phyloP scores from a whole-genome alignment of 2,329 filamentous ascomycete genomes.

The Phoma herbarum region DNA sequence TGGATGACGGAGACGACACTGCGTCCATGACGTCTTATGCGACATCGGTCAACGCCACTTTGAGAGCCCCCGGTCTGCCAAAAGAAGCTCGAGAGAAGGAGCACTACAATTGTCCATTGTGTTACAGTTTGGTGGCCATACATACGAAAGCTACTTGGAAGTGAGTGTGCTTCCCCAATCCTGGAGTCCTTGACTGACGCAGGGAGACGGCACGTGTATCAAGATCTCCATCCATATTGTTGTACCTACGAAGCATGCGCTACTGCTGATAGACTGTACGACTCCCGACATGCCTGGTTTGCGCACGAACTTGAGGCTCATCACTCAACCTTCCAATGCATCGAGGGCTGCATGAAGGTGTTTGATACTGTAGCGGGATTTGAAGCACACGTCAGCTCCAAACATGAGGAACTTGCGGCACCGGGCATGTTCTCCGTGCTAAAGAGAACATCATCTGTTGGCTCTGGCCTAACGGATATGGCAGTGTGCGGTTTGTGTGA shows the following conservation, averaged over 20 bases:
- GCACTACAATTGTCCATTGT: constrained; percentile 46
- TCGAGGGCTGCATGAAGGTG: constrained; percentile 4
- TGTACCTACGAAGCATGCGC: constrained; percentile 36
- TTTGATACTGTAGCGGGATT: neutral
- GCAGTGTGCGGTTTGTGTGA: constrained; percentile 22
- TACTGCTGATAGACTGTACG: constrained; percentile 33
- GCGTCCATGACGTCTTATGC: constrained; percentile 43
- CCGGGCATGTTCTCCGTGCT: neutral
- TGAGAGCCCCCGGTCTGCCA: constrained; percentile 37
- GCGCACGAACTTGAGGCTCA: constrained; percentile 36
- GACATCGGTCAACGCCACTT: constrained; percentile 29
- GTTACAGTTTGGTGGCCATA: constrained; percentile 36
- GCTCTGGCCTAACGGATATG: neutral
- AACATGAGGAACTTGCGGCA: neutral
- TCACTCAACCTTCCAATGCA: constrained; percentile 29
- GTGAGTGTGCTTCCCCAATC: constrained; percentile 15
- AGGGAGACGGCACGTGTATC: constrained; percentile 32
- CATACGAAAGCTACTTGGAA: constrained; percentile 31
- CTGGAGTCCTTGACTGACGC: neutral
- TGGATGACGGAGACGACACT: constrained; percentile 28
- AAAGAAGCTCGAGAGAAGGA: constrained; percentile 30
- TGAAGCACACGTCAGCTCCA: neutral
- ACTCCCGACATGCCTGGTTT: constrained; percentile 34
- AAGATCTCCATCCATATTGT: constrained; percentile 36
- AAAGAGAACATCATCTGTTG: neutral